Evolutionary conservation across 345 rosid genomes (phyloP), one percentile per base, ranked within the genome.

Genomic region (Rhodomyrtus tomentosa): DNA sequence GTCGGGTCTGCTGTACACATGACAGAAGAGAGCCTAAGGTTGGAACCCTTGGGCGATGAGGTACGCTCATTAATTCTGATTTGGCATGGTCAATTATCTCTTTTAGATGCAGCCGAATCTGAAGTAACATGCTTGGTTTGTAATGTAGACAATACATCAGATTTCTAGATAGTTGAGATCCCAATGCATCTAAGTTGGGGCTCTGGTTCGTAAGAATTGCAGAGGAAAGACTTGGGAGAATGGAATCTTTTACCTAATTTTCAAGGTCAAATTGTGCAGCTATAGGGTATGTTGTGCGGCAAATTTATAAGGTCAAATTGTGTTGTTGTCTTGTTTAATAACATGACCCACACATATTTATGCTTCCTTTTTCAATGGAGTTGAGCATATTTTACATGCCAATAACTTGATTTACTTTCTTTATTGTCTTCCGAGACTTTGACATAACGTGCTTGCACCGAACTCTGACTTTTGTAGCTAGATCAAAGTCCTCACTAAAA

Each of bases 41-140:
- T 91, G 83, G 87, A 88, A 68, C 91, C 92, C 36, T 83, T 90
- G 15, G 84, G 89, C 16, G 82, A 81, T 5, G 50, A 89, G 92
- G 93, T 91, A 88, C 62, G 1, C 49, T 32, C 76, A 7, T 36
- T 16, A 68, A 36, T 68, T 18, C 20, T 32, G 21, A 68, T 18
- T 68, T 4, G 76, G 76, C 25, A 10, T 36, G 42, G 45, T 68
- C 76, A 68, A 68, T 68, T 18, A 68, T 16, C 40, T 62, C 74
- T 32, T 16, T 62, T 4, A 32, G 42, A 62, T 10, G 29, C 40
- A 4, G 0, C 42, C 32, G 22, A 62, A 62, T 29, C 45, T 32
- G 76, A 68, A 68, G 45, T 68, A 9, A 68, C 45, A 68, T 32
- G 45, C 42, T 32, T 32, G 24, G 45, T 32, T 68, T 68, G 45